Base-by-base conservation (phyloP, 2,329 filamentous ascomycete genomes). In the Nemania serpens region DNA sequence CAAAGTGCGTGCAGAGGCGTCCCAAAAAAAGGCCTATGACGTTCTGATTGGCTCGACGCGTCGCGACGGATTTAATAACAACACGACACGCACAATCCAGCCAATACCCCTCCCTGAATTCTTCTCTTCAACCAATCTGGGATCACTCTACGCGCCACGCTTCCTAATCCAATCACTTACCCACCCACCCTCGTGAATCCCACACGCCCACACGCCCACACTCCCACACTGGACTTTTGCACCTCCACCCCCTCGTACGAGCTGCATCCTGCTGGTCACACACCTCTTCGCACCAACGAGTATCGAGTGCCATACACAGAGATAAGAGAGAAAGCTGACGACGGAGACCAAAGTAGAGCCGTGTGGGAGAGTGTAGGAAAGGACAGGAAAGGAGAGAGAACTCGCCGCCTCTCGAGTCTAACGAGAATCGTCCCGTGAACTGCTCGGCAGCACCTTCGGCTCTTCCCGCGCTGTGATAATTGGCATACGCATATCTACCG, bases 1-100 rank as follows among this genome's bases (percentile, higher is more conserved):
- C 61, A 63, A 61, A 63, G 58, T 63, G 61, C 54, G 47, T 61
- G 53, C 58, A 61, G 61, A 61, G 56, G 45, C 52, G 49, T 45
- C 39, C 56, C 56, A 46, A 56, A 18, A 34, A 41, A 33, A 3
- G 3, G 12, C 33, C 34, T 29, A 37, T 15, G 53, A 17, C 47
- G 18, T 29, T 25, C 41, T 63, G 57, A 65, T 65, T 60, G 63
- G 63, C 18, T 51, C 2, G 51, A 65, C 63, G 58, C 63, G 63
- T 63, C 25, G 37, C 47, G 18, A 15, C 39, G 51, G 47, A 47
- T 56, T 51, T 39, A 49, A 65, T 55, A 63, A 65, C 63, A 65
- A 65, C 57, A 55, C 48, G 55, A 57, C 63, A 57, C 61, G 63
- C 59, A 55, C 43, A 18, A 52, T 18, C 37, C 41, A 52, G 36